Evolutionary conservation across 1,139 yeast species (phyloP).

Genomic region (Geotrichum histeridarum): DNA sequence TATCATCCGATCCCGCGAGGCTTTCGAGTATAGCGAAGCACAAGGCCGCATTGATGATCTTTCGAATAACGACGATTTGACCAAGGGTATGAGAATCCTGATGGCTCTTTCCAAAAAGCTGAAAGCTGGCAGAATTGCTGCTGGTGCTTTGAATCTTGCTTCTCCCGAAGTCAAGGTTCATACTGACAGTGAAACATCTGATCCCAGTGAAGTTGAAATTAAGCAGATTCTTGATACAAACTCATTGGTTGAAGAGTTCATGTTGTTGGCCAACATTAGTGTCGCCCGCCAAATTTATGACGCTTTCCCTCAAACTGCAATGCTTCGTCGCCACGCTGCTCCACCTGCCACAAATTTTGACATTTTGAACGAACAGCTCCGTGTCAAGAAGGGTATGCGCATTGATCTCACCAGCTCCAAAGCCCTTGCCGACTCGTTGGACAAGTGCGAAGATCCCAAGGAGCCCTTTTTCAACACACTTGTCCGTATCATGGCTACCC

Average conservation of each 20-base stretch:
- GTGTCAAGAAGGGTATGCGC: conserved; percentile 67
- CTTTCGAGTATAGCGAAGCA: conserved; percentile 91
- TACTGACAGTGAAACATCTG: conserved; percentile 94
- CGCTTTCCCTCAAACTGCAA: conserved; percentile 95
- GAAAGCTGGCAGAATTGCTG: conserved; percentile 79
- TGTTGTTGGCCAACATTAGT: conserved; percentile 94
- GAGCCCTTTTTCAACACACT: conserved; percentile 93
- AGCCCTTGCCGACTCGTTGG: conserved; percentile 90
- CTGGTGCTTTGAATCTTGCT: conserved; percentile 94
- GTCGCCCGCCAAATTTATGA: conserved; percentile 91
- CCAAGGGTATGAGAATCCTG: conserved; percentile 82
- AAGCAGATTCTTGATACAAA: conserved; percentile 85
- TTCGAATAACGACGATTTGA: conserved; percentile 73
- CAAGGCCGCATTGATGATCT: conserved; percentile 84
- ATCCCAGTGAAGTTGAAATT: conserved; percentile 92
- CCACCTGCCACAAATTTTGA: conserved; percentile 96
- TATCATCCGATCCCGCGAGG: conserved; percentile 84
- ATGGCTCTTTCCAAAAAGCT: conserved; percentile 72
- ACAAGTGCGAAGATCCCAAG: conserved; percentile 70
- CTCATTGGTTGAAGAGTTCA: conserved; percentile 94
- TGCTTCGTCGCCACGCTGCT: conserved; percentile 89
- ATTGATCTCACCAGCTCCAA: conserved; percentile 81
- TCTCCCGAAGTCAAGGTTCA: conserved; percentile 98
- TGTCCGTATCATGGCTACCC: conserved; percentile 92
- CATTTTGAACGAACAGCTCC: conserved; percentile 77